These are phyloP conservation scores for Paralagenidium karlingii DNA, from an alignment of 352 stramenopile genomes.

Conservation along the genomic window DNA sequence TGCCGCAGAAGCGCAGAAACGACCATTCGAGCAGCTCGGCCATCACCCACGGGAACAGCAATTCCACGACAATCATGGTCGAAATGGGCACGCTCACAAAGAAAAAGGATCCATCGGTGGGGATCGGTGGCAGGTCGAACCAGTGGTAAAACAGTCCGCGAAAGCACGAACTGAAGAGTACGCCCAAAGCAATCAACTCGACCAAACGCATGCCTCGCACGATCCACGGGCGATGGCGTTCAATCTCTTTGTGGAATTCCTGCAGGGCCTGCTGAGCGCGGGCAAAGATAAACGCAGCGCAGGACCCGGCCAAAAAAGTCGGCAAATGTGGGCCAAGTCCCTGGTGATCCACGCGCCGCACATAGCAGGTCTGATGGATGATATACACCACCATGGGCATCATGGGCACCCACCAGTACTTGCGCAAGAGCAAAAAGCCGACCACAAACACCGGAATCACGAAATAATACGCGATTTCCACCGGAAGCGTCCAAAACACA, in stretches of 20 bases:
- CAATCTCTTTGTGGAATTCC: constrained; percentile 3
- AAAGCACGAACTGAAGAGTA: constrained; percentile 17
- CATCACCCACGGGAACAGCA: constrained; percentile 17
- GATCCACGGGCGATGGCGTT: constrained; percentile 8
- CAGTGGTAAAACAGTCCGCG: constrained; percentile 19
- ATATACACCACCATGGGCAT: constrained; percentile 10
- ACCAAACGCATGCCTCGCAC: constrained; percentile 6
- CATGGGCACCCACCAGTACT: constrained; percentile 3
- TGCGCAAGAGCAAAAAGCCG: constrained; percentile 6
- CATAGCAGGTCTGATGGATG: constrained; percentile 7
- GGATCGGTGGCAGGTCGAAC: constrained; percentile 12
- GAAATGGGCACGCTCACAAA: constrained; percentile 16
- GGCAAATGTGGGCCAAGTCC: constrained; percentile 12
- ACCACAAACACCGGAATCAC: constrained; percentile 19
- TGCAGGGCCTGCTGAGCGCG: constrained; percentile 9
- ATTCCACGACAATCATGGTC: constrained; percentile 18
- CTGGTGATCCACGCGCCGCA: constrained; percentile 10
- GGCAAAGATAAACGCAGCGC: constrained; percentile 14
- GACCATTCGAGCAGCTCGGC: constrained; percentile 23
- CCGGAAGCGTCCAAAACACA: constrained; percentile 34
- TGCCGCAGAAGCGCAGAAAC: constrained; percentile 17
- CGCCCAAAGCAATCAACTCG: constrained; percentile 7
- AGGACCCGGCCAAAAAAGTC: constrained; percentile 21
- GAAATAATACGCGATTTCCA: constrained; percentile 32
- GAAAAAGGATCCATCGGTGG: constrained; percentile 9